Percentiles rank a stretch among this genome's conserved stretches.
phyloP scores from a whole-genome alignment of 2,329 filamentous ascomycete genomes.

The Stenocarpella maydis region DNA sequence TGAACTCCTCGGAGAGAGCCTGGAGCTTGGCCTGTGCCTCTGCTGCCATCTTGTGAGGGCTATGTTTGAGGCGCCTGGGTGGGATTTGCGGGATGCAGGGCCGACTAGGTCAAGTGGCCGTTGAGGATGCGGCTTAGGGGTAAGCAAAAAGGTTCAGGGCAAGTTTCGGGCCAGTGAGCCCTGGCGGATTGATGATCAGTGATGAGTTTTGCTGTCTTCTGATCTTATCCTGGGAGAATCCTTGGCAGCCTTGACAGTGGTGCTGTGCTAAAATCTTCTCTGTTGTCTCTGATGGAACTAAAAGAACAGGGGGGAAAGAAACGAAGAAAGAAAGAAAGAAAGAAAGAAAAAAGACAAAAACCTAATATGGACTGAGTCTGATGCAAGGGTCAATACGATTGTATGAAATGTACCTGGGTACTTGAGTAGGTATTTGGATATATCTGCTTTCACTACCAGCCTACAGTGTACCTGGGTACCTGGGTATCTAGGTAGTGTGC shows the following conservation, averaged over 20 bases:
- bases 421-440: too few species aligned
- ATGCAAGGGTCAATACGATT: too few species aligned
- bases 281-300: too few species aligned
- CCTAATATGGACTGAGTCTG: not conserved
- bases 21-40: slow-evolving; percentile 82
- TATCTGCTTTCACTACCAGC: too few species aligned
- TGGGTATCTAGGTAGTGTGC: too few species aligned
- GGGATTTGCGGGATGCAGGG: not conserved
- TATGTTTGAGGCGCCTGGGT: not conserved
- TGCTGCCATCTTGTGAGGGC: slow-evolving; percentile 68
- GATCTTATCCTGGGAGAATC: not conserved
- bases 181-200: not conserved
- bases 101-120: not conserved
- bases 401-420: too few species aligned
- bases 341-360: not conserved
- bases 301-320: too few species aligned
- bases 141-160: not conserved
- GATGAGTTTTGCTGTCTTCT: slow-evolving; percentile 13
- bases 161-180: not conserved
- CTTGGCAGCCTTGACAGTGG: slow-evolving; percentile 2
- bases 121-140: slow-evolving; percentile 13
- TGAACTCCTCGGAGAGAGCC: slow-evolving; percentile 84
- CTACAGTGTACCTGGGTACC: too few species aligned
- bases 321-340: too few species aligned
- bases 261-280: not conserved